These are phyloP conservation scores for Rosa persica DNA, from an alignment of 306 rosid species.

Conservation along the genomic window DNA sequence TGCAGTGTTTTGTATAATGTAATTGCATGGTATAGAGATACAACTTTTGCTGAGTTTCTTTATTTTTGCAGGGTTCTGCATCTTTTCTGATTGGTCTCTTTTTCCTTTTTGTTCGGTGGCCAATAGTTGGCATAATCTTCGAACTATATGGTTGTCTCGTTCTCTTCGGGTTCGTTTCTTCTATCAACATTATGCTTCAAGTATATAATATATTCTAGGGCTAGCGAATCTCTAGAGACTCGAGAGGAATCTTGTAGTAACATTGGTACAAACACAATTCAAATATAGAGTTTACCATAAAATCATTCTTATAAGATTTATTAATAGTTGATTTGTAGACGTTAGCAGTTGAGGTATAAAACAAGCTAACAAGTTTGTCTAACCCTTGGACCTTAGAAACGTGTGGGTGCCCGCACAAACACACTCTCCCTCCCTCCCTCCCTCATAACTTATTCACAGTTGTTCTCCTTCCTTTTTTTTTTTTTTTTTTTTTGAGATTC, in stretches of 20 bases:
- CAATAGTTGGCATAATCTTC: conserved; percentile 73
- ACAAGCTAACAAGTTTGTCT: neutral
- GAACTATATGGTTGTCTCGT: conserved; percentile 70
- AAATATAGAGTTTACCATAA: neutral
- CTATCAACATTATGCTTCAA: conserved; percentile 24
- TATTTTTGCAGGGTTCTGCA: conserved; percentile 70
- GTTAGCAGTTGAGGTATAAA: neutral
- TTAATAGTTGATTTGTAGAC: neutral
- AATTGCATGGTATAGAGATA: conserved; percentile 16
- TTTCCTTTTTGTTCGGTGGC: conserved; percentile 90
- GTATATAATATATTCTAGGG: conserved; percentile 1
- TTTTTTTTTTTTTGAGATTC: neutral
- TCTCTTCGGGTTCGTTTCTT: conserved; percentile 80
- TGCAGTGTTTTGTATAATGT: neutral
- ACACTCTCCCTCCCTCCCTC: neutral
- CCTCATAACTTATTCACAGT: neutral
- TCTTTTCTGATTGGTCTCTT: conserved; percentile 88
- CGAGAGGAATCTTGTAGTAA: neutral
- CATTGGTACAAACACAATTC: neutral
- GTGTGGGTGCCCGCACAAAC: no score
- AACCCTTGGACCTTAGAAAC: neutral
- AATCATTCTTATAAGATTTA: neutral
- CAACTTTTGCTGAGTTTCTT: conserved; percentile 6
- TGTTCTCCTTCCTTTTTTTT: no score
- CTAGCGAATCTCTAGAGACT: neutral